A percentile compares a stretch with the other conserved stretches of the same genome.
phyloP scores from a whole-genome alignment of 1,284 basidiomycete species.

The Fomes fomentarius region DNA sequence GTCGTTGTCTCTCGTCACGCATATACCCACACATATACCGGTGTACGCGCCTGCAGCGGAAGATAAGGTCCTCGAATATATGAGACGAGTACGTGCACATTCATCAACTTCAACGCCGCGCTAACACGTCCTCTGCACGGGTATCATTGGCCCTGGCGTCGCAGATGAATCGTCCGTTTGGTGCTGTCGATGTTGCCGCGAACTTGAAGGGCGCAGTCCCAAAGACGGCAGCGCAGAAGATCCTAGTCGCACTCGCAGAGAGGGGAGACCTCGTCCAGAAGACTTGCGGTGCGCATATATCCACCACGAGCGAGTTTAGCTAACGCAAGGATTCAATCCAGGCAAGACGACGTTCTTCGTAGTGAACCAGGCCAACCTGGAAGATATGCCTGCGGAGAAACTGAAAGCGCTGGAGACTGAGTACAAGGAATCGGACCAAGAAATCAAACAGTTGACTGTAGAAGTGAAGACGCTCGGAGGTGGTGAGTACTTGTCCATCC shows the following conservation, averaged over 20 bases:
- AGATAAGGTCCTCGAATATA: conserved; percentile 71
- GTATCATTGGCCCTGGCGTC: conserved; percentile 6
- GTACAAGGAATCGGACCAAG: conserved; percentile 58
- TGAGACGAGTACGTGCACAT: conserved; percentile 55
- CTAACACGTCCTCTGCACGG: neutral
- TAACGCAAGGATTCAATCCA: conserved; percentile 29
- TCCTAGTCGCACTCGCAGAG: conserved; percentile 76
- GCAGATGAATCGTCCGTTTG: conserved; percentile 77
- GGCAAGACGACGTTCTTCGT: conserved; percentile 87
- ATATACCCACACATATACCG: conserved; percentile 3
- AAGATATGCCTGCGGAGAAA: conserved; percentile 59
- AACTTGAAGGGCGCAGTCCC: conserved; percentile 87
- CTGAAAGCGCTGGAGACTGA: conserved; percentile 60
- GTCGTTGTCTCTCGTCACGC: neutral
- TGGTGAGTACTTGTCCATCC: conserved; percentile 46
- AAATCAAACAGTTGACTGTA: conserved; percentile 54
- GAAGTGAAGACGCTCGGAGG: conserved; percentile 53
- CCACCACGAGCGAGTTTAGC: neutral
- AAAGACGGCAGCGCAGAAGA: conserved; percentile 82
- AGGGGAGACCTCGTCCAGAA: conserved; percentile 78
- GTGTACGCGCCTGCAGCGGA: conserved; percentile 52
- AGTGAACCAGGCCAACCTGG: conserved; percentile 70
- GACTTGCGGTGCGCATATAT: conserved; percentile 62
- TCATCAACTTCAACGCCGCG: neutral
- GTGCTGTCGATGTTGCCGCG: conserved; percentile 84